Evolutionary conservation across 305 asterid genomes (phyloP).

Genomic region (Fraxinus paxiana): DNA sequence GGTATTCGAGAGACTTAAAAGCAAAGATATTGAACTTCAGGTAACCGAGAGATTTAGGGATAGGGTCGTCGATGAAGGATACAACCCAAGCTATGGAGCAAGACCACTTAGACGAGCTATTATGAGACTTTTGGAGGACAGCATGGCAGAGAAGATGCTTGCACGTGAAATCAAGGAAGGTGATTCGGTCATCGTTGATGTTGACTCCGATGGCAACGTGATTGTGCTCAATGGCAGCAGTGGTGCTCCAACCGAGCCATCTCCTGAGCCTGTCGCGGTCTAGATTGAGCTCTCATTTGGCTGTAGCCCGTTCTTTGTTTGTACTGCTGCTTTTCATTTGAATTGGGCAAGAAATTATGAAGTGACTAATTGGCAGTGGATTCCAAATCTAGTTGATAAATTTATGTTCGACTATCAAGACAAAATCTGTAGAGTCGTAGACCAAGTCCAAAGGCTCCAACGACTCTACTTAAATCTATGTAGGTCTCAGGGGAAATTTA

Average conservation of each 20-base stretch:
- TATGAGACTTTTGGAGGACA: constrained; percentile 89
- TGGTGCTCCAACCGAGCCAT: constrained; percentile 60
- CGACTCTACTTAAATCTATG: neutral
- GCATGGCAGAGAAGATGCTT: constrained; percentile 95
- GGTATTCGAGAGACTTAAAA: constrained; percentile 65
- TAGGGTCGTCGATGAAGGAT: constrained; percentile 91
- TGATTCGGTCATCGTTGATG: constrained; percentile 82
- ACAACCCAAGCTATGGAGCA: constrained; percentile 91
- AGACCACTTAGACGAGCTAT: constrained; percentile 87
- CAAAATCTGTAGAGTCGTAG: neutral
- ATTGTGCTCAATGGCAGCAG: constrained; percentile 69
- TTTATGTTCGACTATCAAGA: neutral
- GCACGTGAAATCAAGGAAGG: constrained; percentile 88
- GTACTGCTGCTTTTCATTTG: constrained; percentile 25
- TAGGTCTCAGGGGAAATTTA: constrained; percentile 4
- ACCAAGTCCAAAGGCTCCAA: neutral
- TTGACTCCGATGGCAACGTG: constrained; percentile 79
- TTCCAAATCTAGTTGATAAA: neutral
- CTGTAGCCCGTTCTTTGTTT: constrained; percentile 16
- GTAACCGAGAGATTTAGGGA: constrained; percentile 88
- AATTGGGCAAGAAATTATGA: neutral
- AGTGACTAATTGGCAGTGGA: neutral
- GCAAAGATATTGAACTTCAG: constrained; percentile 76
- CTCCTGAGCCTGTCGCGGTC: constrained; percentile 56
- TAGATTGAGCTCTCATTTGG: constrained; percentile 28